Evolutionary conservation across 164 flowering plant genomes (phyloP), one percentile per base, ranked within the genome.

Genomic region (Akebia trifoliata): DNA sequence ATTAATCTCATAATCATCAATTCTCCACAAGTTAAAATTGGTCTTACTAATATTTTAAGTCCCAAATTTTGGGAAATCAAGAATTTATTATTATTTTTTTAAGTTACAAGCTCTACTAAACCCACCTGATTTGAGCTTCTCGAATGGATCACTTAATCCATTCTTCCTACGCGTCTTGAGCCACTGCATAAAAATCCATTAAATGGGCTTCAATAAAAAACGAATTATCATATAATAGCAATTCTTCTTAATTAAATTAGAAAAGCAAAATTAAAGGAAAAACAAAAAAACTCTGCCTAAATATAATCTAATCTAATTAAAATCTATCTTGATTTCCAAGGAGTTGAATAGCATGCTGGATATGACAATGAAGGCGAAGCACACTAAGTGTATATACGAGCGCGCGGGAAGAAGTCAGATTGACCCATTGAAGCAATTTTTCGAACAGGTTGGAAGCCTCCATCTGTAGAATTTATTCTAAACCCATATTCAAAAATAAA

Each of bases 1-100:
- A 82, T 70, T 50, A 82, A 82, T 9, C 87, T 84, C 54, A 79
- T 44, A 0, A 72, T 71, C 67, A 82, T 82, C 57, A 82, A 49
- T 56, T 74, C 89, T 83, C 76, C 72, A 50, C 25, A 42, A 53
- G 12, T 4, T 11, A 42, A 38, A 26, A 6, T 11, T 20, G 51
- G 32, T 8, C n/a, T 14, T 5, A 17, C 14, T 10, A 18, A 26
- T 25, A 8, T 17, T 2, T 32, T 29, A 15, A 30, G 8, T 12
- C 1, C 8, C 21, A 14, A 4, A 22, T 26, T n/a, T 20, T 9
- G 1, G 28, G 11, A 4, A 0, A 43, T 26, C n/a, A 56, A 45
- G 26, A 17, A 3, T n/a, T n/a, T n/a, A 24, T 6, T 22, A 7
- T 9, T 18, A 21, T 22, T 0, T 28, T 9, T 9, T 17, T 37